Percentiles rank a stretch among this genome's conserved stretches.
phyloP scores from a whole-genome alignment of 83 land plant genomes.

The Diphasiastrum complanatum region DNA sequence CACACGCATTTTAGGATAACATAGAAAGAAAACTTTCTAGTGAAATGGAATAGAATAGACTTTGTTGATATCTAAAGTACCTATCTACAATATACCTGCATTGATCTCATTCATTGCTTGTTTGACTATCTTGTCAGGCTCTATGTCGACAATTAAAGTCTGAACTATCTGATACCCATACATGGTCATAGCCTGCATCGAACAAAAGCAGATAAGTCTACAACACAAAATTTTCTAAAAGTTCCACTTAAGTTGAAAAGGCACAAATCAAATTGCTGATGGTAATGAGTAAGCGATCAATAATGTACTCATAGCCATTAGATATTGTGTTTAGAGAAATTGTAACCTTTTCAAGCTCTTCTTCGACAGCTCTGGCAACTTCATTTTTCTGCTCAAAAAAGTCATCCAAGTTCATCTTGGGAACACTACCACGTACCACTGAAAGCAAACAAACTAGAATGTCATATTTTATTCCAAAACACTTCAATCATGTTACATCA shows the following conservation, averaged over 20 bases:
- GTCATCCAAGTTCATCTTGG: slow-evolving; percentile 44
- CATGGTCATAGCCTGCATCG: slow-evolving; percentile 18
- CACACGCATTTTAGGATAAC: not conserved
- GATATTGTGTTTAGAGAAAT: not conserved
- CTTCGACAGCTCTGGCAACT: slow-evolving; percentile 45
- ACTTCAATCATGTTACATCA: too few relatives aligned
- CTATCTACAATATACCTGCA: too few relatives aligned
- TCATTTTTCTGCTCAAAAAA: slow-evolving; percentile 54
- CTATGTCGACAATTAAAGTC: slow-evolving; percentile 22
- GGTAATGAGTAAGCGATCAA: too few relatives aligned
- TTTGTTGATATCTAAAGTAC: not conserved
- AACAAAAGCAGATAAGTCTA: not conserved
- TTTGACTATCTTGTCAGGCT: slow-evolving; percentile 17
- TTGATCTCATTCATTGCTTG: slow-evolving; percentile 27
- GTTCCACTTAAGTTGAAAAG: too few relatives aligned
- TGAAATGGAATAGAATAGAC: not conserved
- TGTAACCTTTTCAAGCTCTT: slow-evolving; percentile 45
- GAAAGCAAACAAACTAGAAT: too few relatives aligned
- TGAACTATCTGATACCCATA: slow-evolving; percentile 24
- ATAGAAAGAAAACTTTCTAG: not conserved
- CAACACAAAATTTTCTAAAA: too few relatives aligned
- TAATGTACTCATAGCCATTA: not conserved
- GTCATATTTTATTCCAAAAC: too few relatives aligned
- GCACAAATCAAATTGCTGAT: too few relatives aligned
- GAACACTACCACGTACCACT: slow-evolving; percentile 47